Conservation (phyloP, 1,139 yeast genomes). For the Hansenula sp. region DNA sequence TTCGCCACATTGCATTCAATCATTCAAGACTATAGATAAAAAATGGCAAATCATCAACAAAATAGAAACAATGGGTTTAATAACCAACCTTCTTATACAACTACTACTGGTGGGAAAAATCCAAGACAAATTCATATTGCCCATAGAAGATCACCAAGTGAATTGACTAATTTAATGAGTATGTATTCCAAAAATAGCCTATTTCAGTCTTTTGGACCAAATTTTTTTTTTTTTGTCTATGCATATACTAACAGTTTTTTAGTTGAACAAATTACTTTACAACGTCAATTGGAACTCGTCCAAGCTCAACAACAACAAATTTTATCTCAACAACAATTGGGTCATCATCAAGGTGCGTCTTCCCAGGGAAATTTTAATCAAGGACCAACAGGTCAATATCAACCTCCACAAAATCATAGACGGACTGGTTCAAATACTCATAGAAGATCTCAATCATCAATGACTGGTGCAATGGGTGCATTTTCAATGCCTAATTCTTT, state of each 20-base stretch:
- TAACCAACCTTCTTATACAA: constrained; percentile 19
- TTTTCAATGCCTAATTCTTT: constrained; percentile 19
- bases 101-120: constrained; percentile 35
- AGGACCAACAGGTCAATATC: too few species aligned
- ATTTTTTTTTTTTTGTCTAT: too few species aligned
- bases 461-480: constrained; percentile 26
- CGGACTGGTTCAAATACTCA: constrained; percentile 19
- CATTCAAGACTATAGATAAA: neutral
- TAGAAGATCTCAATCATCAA: constrained; percentile 25
- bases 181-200: too few species aligned
- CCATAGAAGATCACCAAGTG: constrained; percentile 91
- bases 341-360: too few species aligned
- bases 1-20: neutral
- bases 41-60: constrained; percentile 3
- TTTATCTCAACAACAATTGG: constrained; percentile 45
- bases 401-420: constrained; percentile 12
- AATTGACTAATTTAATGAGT: constrained; percentile 88
- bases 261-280: constrained; percentile 87
- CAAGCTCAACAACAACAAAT: constrained; percentile 92
- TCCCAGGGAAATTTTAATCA: too few species aligned
- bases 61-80: constrained; percentile 7
- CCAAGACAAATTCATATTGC: constrained; percentile 76
- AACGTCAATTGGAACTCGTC: constrained; percentile 85
- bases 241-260: neutral
- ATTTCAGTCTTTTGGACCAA: too few species aligned